Conservation (phyloP, 139 green algal genomes). For the Chlorella sp. region DNA sequence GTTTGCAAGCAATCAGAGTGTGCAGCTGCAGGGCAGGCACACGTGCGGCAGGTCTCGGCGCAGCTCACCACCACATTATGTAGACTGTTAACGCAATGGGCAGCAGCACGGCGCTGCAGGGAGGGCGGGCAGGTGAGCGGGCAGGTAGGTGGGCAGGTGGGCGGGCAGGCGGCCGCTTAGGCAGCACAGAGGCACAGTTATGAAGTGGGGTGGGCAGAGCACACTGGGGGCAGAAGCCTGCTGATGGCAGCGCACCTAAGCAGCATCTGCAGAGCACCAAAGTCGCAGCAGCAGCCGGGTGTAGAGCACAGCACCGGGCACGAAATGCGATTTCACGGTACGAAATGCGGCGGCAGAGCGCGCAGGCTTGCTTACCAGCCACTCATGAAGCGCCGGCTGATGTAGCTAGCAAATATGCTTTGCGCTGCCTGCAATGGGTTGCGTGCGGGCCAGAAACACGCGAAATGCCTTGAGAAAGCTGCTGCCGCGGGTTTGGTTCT, state of each 20-base stretch:
- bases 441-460: neutral
- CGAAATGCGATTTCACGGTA: neutral
- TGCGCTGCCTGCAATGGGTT: constrained; percentile 33
- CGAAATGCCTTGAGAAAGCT: neutral
- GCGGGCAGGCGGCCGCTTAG: neutral
- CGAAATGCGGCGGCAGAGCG: neutral
- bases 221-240: too few relatives aligned
- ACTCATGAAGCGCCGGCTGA: constrained; percentile 62
- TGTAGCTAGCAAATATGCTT: constrained; percentile 56
- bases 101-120: constrained; percentile 86
- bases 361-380: constrained; percentile 45
- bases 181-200: neutral
- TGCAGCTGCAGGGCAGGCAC: neutral
- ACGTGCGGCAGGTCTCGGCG: neutral
- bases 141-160: neutral
- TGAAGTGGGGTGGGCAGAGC: neutral
- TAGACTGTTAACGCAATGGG: constrained; percentile 89
- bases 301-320: neutral
- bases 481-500: neutral
- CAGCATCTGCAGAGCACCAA: neutral
- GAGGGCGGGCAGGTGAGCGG: neutral
- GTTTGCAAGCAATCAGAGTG: too few relatives aligned
- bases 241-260: neutral
- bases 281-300: neutral
- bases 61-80: constrained; percentile 57